Evolutionary conservation across 768 basidiomycete genomes (phyloP).

Genomic region (Lentinula guzmanii): DNA sequence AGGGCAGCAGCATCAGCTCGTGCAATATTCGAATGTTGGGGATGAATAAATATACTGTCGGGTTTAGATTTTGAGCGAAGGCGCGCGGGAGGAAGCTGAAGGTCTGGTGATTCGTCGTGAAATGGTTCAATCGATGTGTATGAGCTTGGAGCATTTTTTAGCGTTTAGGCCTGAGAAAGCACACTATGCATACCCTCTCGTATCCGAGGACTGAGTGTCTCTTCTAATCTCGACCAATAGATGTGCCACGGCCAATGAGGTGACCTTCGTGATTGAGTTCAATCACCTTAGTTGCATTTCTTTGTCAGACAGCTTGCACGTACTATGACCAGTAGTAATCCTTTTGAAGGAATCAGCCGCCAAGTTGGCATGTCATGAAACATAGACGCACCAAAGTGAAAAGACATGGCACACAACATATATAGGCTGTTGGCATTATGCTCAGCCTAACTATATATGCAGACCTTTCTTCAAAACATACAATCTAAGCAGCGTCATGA

Average conservation of each 20-base stretch:
- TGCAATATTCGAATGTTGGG: conserved; percentile 54
- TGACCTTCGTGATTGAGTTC: conserved; percentile 31
- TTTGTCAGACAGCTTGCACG: conserved; percentile 10
- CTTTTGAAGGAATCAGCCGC: conserved; percentile 30
- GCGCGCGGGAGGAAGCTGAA: conserved; percentile 16
- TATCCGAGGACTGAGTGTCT: neutral
- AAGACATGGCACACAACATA: conserved; percentile 71
- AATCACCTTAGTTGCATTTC: neutral
- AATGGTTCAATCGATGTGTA: conserved; percentile 6
- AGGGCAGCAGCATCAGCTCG: conserved; percentile 60
- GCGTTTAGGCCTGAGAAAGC: neutral
- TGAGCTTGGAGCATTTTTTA: neutral
- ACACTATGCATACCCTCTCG: neutral
- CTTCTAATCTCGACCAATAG: conserved; percentile 44
- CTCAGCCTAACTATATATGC: neutral
- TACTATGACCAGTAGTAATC: conserved; percentile 47
- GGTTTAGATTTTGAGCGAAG: conserved; percentile 51
- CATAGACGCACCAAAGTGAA: conserved; percentile 35
- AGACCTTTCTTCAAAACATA: conserved; percentile 23
- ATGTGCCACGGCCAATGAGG: conserved; percentile 52
- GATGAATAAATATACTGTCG: conserved; percentile 57
- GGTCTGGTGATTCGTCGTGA: neutral
- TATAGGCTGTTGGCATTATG: conserved; percentile 40
- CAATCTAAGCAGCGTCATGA: conserved; percentile 57
- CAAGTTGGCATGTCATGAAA: neutral